Percentiles rank a stretch among this genome's conserved stretches.
Conservation (phyloP, 2,329 filamentous ascomycete species). For the Ophiobolus disseminans region DNA sequence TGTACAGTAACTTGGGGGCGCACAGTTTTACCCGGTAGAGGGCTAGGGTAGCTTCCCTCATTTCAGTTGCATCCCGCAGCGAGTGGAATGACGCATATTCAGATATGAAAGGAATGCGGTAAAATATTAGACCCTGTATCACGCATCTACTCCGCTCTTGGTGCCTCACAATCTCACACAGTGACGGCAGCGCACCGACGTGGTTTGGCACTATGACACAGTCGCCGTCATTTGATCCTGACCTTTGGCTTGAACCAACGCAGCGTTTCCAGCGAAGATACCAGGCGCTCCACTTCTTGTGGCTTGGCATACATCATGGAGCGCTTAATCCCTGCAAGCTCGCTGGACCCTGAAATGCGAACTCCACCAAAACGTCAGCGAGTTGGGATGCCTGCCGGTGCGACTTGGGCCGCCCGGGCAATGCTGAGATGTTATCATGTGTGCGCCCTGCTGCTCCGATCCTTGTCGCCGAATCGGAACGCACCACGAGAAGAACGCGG, state of each 20-base stretch:
- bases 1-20: constrained; percentile 42
- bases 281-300: constrained; percentile 10
- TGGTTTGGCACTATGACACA: constrained; percentile 10
- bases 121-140: constrained; percentile 32
- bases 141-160: not conserved
- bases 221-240: constrained; percentile 13
- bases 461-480: constrained; percentile 15
- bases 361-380: constrained; percentile 17
- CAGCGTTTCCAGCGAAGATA: constrained; percentile 2
- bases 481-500: constrained; percentile 7
- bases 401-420: constrained; percentile 11
- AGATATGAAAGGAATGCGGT: constrained; percentile 22
- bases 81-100: constrained; percentile 34
- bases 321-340: constrained; percentile 14
- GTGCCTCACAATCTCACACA: constrained; percentile 8
- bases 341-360: constrained; percentile 26
- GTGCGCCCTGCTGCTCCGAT: constrained; percentile 1
- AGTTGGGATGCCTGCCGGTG: constrained; percentile 21
- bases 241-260: constrained; percentile 1
- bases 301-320: constrained; percentile 32
- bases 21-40: constrained; percentile 12
- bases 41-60: constrained; percentile 13
- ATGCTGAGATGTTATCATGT: constrained; percentile 15
- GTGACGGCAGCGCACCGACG: constrained; percentile 15
- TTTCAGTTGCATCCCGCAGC: constrained; percentile 26